phyloP scores from a whole-genome alignment of 352 stramenopile species.

The Pythium biforme region DNA sequence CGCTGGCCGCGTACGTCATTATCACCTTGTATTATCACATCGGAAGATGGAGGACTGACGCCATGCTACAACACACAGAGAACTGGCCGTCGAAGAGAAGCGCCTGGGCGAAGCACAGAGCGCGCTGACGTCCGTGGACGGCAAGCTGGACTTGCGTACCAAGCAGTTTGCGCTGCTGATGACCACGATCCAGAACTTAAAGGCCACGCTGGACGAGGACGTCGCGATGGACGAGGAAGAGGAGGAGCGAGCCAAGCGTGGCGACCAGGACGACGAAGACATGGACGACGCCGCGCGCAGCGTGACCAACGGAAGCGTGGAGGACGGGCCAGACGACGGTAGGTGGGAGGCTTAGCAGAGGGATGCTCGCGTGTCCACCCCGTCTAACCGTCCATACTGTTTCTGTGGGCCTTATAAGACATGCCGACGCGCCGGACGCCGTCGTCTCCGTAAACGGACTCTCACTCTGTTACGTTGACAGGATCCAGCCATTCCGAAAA shows the following conservation, averaged over 20 bases:
- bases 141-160: conserved; percentile 59
- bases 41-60: background rate
- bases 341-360: background rate
- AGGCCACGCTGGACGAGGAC: conserved; percentile 75
- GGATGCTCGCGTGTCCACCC: background rate
- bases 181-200: conserved; percentile 83
- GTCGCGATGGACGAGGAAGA: conserved; percentile 54
- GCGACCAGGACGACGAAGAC: conserved; percentile 62
- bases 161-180: conserved; percentile 86
- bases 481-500: background rate
- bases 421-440: conserved; percentile 15
- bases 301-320: conserved; percentile 6
- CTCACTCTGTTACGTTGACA: background rate
- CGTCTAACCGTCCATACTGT: background rate
- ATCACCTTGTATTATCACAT: too few relatives aligned
- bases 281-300: conserved; percentile 44
- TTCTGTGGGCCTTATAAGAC: conserved; percentile 15
- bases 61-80: conserved; percentile 21
- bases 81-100: conserved; percentile 63
- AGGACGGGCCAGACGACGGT: conserved; percentile 27
- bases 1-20: conserved; percentile 49
- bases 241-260: conserved; percentile 37
- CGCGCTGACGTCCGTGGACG: conserved; percentile 53
- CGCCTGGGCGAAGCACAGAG: conserved; percentile 51
- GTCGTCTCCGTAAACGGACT: conserved; percentile 1